Conservation (phyloP, 2,329 filamentous ascomycete genomes). For the Stagonosporopsis chrysanthemi region DNA sequence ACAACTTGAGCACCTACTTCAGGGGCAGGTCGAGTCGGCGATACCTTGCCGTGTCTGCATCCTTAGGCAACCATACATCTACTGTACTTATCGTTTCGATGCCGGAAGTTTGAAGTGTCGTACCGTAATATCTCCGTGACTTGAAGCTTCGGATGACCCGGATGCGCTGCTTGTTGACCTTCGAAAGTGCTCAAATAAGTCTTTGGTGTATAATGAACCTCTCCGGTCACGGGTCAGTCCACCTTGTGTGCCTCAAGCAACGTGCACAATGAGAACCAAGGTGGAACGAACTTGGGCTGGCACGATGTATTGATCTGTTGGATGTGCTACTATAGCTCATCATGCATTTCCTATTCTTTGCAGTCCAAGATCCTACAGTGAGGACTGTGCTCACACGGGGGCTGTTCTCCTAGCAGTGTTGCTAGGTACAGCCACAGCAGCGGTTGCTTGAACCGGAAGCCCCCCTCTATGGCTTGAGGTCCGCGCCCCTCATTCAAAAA, state of each 20-base stretch:
- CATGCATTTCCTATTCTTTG: background rate
- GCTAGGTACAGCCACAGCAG: background rate
- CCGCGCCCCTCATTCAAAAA: background rate
- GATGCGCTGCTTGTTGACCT: background rate
- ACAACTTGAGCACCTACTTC: conserved; percentile 2
- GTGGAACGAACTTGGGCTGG: background rate
- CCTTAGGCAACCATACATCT: background rate
- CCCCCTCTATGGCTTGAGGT: background rate
- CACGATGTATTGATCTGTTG: background rate
- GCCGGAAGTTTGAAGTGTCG: background rate
- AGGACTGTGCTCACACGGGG: background rate
- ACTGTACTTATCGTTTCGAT: background rate
- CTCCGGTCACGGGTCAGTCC: background rate
- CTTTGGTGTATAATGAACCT: background rate
- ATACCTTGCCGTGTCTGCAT: conserved; percentile 16
- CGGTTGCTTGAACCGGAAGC: background rate
- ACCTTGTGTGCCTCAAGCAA: background rate
- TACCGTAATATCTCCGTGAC: background rate
- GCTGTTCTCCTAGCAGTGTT: background rate
- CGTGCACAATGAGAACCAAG: background rate
- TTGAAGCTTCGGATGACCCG: conserved; percentile 5
- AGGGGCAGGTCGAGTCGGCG: conserved; percentile 2
- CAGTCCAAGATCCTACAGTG: background rate
- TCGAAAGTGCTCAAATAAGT: background rate
- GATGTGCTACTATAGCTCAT: background rate